Evolutionary conservation across 1,284 basidiomycete species (phyloP).

Genomic region (Ustilago trichophora): DNA sequence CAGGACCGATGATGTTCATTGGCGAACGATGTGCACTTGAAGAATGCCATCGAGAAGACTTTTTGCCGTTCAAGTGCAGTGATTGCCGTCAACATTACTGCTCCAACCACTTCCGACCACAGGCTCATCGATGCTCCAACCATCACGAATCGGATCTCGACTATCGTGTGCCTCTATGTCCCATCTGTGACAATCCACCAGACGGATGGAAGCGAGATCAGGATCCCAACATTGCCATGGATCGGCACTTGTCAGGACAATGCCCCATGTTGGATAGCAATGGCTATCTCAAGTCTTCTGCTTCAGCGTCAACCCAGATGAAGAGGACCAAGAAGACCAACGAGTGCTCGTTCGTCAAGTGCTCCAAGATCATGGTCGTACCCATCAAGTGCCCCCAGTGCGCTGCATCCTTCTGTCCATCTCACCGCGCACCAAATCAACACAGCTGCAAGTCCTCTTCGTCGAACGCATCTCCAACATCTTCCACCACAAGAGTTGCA

Average conservation of each 20-base stretch:
- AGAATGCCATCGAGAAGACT: conserved; percentile 59
- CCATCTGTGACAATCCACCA: conserved; percentile 56
- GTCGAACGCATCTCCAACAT: conserved; percentile 8
- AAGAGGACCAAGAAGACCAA: conserved; percentile 47
- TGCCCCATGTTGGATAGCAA: conserved; percentile 48
- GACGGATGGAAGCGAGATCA: conserved; percentile 54
- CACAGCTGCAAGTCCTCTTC: conserved; percentile 44
- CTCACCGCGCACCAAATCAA: conserved; percentile 55
- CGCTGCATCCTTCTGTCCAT: conserved; percentile 49
- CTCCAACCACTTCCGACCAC: conserved; percentile 43
- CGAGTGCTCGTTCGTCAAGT: conserved; percentile 52
- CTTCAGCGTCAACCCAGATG: conserved; percentile 1
- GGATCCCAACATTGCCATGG: conserved; percentile 61
- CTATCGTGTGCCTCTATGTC: conserved; percentile 57
- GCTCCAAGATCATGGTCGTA: conserved; percentile 60
- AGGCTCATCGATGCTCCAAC: conserved; percentile 36
- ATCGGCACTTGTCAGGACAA: conserved; percentile 48
- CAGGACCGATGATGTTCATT: conserved; percentile 61
- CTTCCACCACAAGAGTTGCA: conserved; percentile 14
- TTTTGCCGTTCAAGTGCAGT: conserved; percentile 58
- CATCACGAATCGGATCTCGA: conserved; percentile 22
- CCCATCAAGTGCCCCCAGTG: conserved; percentile 54
- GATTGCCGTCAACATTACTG: conserved; percentile 51
- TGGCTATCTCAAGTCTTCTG: conserved; percentile 20
- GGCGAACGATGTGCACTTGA: conserved; percentile 52